A percentile compares a stretch with the other conserved stretches of the same genome.
Conservation (phyloP, 257 asterid genomes). For the Asclepias syriaca region DNA sequence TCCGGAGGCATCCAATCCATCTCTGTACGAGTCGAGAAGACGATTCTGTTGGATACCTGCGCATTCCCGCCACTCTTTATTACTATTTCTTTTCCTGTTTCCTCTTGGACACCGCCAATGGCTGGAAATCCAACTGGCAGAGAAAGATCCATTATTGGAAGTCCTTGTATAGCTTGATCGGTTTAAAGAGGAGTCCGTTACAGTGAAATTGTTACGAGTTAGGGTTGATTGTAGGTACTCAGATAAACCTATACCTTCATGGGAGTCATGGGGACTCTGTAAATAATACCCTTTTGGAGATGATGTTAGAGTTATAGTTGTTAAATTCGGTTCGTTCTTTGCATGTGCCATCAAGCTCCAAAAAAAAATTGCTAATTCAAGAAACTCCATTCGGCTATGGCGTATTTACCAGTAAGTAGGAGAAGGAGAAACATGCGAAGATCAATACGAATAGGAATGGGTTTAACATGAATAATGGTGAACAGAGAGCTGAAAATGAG, state of each 20-base stretch:
- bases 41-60: conserved; percentile 45
- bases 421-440: background rate
- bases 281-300: conserved; percentile 48
- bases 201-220: conserved; percentile 24
- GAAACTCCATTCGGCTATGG: too few relatives aligned
- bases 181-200: conserved; percentile 41
- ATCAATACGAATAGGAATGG: background rate
- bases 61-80: conserved; percentile 40
- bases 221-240: conserved; percentile 28
- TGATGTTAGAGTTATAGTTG: conserved; percentile 40
- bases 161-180: conserved; percentile 25
- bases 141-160: conserved; percentile 35
- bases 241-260: conserved; percentile 49
- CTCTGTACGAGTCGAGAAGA: conserved; percentile 10
- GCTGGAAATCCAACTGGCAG: conserved; percentile 52
- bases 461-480: background rate
- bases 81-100: conserved; percentile 24
- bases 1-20: conserved; percentile 4
- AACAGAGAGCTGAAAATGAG: background rate
- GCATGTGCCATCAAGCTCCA: conserved; percentile 4
- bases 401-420: too few relatives aligned
- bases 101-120: conserved; percentile 22
- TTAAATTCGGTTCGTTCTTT: conserved; percentile 40
- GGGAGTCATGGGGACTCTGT: conserved; percentile 63
- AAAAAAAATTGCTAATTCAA: too few relatives aligned